These are phyloP conservation scores for Tubosaeta sp. DNA, from an alignment of 768 basidiomycete species.

Conservation along the genomic window DNA sequence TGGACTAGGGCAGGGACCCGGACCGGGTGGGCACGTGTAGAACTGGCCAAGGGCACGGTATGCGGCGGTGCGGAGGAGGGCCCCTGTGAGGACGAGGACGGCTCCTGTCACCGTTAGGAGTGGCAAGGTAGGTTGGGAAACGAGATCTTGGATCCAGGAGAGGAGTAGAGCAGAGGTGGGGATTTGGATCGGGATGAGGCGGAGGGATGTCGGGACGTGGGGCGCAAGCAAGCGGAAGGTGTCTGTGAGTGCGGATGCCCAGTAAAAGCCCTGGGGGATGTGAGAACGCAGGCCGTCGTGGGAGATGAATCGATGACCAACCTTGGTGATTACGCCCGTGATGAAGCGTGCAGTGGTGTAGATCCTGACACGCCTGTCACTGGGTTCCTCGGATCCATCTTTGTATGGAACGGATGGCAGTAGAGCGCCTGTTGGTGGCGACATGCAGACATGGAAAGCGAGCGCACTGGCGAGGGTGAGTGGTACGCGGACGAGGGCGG, in stretches of 20 bases:
- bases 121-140: neutral
- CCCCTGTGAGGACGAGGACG: slow-evolving; percentile 36
- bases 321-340: slow-evolving; percentile 12
- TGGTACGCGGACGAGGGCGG: slow-evolving; percentile 36
- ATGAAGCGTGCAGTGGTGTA: slow-evolving; percentile 7
- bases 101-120: slow-evolving; percentile 32
- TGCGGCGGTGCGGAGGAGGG: slow-evolving; percentile 37
- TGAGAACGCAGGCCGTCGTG: neutral
- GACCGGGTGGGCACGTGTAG: slow-evolving; percentile 14
- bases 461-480: slow-evolving; percentile 40
- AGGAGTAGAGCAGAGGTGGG: neutral
- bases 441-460: slow-evolving; percentile 42
- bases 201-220: neutral
- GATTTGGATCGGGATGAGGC: neutral
- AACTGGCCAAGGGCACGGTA: slow-evolving; percentile 20
- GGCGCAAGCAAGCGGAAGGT: slow-evolving; percentile 7
- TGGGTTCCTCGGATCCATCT: too few relatives aligned
- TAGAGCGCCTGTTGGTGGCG: slow-evolving; percentile 32
- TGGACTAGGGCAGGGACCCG: neutral
- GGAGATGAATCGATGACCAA: neutral
- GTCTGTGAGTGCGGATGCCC: slow-evolving; percentile 11
- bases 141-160: neutral
- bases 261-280: slow-evolving; percentile 13
- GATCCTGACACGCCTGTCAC: slow-evolving; percentile 22
- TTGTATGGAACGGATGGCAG: neutral